These are phyloP conservation scores for Juglanconis sp. DNA, from an alignment of 2,329 filamentous ascomycete genomes.

Conservation along the genomic window DNA sequence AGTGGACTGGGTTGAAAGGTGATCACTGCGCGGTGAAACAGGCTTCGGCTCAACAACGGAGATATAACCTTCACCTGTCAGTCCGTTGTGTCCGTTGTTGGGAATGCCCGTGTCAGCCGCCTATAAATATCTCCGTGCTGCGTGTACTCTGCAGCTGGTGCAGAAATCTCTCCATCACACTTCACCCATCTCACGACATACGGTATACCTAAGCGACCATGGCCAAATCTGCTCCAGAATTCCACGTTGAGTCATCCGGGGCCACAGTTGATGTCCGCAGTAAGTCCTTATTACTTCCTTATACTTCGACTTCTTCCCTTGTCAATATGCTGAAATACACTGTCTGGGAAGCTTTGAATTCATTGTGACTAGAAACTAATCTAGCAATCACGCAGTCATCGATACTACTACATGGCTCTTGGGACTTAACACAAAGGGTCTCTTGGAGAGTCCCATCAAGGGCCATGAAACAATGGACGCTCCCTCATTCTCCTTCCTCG, in stretches of 20 bases:
- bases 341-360: too few relatives aligned
- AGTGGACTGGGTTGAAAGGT: too few relatives aligned
- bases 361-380: background rate
- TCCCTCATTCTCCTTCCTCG: slow-evolving; percentile 44
- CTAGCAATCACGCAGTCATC: slow-evolving; percentile 1
- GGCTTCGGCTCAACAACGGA: too few relatives aligned
- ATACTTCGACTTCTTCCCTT: too few relatives aligned
- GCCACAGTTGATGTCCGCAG: slow-evolving; percentile 13
- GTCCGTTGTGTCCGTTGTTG: too few relatives aligned
- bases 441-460: slow-evolving; percentile 25
- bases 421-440: background rate
- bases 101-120: too few relatives aligned
- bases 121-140: too few relatives aligned
- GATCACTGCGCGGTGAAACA: too few relatives aligned
- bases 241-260: slow-evolving; percentile 2
- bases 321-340: too few relatives aligned
- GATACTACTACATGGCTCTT: slow-evolving; percentile 9
- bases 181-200: too few relatives aligned
- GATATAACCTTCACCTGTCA: too few relatives aligned
- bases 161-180: background rate
- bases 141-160: background rate
- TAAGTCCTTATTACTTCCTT: background rate
- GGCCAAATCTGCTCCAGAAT: slow-evolving; percentile 9
- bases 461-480: slow-evolving; percentile 33
- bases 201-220: background rate